Conservation (phyloP, 805 yeast genomes). For the Metschnikowia cerradonensis region DNA sequence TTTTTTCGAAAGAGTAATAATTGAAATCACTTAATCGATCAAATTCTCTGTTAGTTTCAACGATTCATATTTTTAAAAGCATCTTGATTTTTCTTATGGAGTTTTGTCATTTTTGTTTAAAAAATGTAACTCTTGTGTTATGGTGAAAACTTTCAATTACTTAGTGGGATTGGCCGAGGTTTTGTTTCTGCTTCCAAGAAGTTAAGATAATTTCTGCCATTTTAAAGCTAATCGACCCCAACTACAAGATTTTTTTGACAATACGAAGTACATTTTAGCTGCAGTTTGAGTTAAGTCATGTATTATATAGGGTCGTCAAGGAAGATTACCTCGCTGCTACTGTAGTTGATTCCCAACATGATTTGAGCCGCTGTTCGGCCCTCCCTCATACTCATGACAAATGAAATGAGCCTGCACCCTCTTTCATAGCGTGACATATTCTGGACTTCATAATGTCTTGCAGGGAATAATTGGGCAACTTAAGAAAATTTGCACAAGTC, state of each 20-base stretch:
- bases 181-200: neutral
- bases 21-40: neutral
- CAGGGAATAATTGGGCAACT: conserved; percentile 76
- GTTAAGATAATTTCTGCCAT: neutral
- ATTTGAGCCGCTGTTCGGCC: neutral
- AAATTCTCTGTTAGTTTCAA: neutral
- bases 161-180: neutral
- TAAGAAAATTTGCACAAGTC: conserved; percentile 96
- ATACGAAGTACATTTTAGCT: too few relatives aligned
- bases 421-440: conserved; percentile 68
- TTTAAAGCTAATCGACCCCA: neutral
- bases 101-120: neutral
- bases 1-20: neutral
- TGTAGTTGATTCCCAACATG: neutral
- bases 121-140: neutral
- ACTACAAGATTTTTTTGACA: too few relatives aligned
- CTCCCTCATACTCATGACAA: conserved; percentile 45
- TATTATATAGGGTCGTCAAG: neutral
- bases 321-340: neutral
- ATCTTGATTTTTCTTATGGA: neutral
- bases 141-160: neutral
- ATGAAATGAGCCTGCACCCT: conserved; percentile 85
- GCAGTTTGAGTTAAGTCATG: neutral
- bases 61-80: neutral
- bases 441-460: conserved; percentile 55